phyloP scores from a whole-genome alignment of 176 grass and related monocot genomes.

The Olyra latifolia region DNA sequence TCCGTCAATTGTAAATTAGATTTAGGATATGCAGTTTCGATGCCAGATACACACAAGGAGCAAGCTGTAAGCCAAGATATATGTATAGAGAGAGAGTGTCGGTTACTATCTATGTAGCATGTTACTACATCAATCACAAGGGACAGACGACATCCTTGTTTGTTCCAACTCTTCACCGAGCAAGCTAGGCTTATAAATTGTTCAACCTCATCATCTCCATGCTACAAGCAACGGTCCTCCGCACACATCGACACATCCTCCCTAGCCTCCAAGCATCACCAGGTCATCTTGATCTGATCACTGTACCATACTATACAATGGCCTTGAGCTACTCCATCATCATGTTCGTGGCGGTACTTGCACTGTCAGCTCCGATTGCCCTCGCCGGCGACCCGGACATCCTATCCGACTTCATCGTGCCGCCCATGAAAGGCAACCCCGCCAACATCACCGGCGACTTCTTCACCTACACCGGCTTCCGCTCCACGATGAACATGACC shows the following conservation, averaged over 20 bases:
- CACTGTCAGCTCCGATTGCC: not conserved
- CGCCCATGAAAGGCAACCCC: fast-evolving
- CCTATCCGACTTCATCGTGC: constrained; percentile 39
- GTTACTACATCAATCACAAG: not conserved
- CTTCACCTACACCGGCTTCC: constrained; percentile 28
- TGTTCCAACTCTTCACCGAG: not conserved
- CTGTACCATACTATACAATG: too few relatives aligned
- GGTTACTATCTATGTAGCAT: not conserved
- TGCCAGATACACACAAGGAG: not conserved
- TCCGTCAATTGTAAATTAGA: too few relatives aligned
- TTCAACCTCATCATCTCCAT: not conserved
- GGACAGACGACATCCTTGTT: not conserved
- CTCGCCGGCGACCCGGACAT: constrained; percentile 43
- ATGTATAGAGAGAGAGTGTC: too few relatives aligned
- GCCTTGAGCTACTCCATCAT: not conserved
- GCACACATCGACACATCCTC: too few relatives aligned
- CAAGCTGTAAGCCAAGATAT: not conserved
- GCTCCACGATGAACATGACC: not conserved
- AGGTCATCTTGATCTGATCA: too few relatives aligned
- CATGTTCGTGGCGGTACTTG: not conserved
- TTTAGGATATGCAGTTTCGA: not conserved
- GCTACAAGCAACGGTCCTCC: too few relatives aligned
- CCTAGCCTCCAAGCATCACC: too few relatives aligned
- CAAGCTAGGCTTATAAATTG: not conserved
- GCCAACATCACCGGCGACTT: constrained; percentile 1